A percentile compares a stretch with the other conserved stretches of the same genome.
These are phyloP conservation scores for Fusarium sp. DNA, from an alignment of 2,329 filamentous ascomycete species.

Conservation along the genomic window DNA sequence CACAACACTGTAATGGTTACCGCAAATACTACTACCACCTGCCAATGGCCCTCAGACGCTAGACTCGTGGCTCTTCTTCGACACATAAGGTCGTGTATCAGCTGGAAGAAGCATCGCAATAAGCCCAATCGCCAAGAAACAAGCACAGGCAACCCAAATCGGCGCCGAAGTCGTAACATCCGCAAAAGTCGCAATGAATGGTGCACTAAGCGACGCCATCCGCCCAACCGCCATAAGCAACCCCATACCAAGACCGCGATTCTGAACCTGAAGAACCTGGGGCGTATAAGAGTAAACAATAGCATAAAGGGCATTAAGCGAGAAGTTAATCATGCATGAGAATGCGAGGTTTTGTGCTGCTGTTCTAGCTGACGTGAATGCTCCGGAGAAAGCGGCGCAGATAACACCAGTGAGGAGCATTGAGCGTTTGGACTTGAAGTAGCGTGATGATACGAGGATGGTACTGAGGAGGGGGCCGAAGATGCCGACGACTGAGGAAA, in stretches of 20 bases:
- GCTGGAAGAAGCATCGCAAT: not conserved
- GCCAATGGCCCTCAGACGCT: not conserved
- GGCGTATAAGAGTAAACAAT: not conserved
- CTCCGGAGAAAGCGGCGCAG: not conserved
- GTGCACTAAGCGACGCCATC: not conserved
- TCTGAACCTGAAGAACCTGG: not conserved
- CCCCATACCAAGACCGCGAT: not conserved
- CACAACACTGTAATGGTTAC: too few relatives aligned
- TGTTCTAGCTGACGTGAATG: not conserved
- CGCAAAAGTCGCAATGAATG: not conserved
- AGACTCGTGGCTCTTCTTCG: fast-evolving
- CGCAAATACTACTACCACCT: too few relatives aligned
- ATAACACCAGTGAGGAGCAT: not conserved
- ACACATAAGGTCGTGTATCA: not conserved
- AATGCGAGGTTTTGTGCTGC: not conserved
- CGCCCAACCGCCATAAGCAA: not conserved
- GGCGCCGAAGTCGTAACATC: not conserved
- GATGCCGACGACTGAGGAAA: not conserved
- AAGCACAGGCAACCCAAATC: not conserved
- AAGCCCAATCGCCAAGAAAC: not conserved
- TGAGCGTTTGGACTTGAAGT: not conserved
- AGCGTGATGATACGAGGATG: not conserved
- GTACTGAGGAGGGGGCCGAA: not conserved
- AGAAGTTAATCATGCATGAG: not conserved
- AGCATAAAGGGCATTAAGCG: not conserved